Percentiles rank a stretch among this genome's conserved stretches.
Conservation (phyloP, 75 land plant genomes). For the Cunninghamia lanceolata region DNA sequence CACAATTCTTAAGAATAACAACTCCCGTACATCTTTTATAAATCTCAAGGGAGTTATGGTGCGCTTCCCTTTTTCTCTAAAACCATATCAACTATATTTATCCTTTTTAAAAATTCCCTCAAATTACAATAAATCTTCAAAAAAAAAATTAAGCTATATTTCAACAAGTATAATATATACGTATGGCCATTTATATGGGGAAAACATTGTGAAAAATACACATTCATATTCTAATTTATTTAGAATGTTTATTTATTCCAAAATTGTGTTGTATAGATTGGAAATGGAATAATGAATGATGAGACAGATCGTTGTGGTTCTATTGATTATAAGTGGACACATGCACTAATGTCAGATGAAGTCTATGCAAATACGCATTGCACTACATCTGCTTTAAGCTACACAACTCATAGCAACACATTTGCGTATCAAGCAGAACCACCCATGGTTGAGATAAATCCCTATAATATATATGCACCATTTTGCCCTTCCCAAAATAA, state of each 20-base stretch:
- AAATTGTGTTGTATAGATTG: conserved; percentile 37
- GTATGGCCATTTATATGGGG: no score
- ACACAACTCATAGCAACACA: background rate
- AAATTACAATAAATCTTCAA: no score
- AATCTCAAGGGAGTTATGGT: conserved; percentile 56
- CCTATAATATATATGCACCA: background rate
- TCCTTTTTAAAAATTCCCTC: no score
- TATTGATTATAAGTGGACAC: conserved; percentile 69
- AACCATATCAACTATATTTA: background rate
- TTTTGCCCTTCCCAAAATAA: background rate
- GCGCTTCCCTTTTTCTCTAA: background rate
- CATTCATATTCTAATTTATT: background rate
- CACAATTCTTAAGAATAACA: conserved; percentile 42
- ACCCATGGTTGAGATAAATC: background rate
- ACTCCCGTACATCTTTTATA: conserved; percentile 26
- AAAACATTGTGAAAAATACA: no score
- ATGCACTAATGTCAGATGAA: conserved; percentile 70
- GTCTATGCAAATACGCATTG: conserved; percentile 23
- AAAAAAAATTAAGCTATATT: no score
- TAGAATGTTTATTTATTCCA: background rate
- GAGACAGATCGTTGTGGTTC: conserved; percentile 57
- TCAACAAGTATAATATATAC: no score
- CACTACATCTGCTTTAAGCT: conserved; percentile 28
- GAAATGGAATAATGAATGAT: conserved; percentile 66
- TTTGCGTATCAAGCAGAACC: background rate